These are phyloP conservation scores for Agaricus sinodeliciosus DNA, from an alignment of 768 basidiomycete genomes.

Conservation along the genomic window DNA sequence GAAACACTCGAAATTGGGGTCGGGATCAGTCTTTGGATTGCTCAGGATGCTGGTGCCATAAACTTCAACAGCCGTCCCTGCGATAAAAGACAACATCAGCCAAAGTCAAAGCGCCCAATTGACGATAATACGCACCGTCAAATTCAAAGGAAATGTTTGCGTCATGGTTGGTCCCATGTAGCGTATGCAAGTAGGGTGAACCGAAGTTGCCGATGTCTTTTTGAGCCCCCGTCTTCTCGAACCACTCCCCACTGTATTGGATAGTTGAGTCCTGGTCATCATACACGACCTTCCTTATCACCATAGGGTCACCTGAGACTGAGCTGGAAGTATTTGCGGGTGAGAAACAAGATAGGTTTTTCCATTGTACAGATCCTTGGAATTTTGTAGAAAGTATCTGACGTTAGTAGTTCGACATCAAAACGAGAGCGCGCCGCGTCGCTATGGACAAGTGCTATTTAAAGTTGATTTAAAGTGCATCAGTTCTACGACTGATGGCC, in stretches of 20 bases:
- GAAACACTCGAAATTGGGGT: constrained; percentile 13
- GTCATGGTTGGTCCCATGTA: constrained; percentile 23
- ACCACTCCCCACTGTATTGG: constrained; percentile 26
- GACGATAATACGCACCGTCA: constrained; percentile 17
- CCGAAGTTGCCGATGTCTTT: constrained; percentile 26
- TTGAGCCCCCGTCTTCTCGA: constrained; percentile 18
- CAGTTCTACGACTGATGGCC: no score
- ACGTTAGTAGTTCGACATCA: no score
- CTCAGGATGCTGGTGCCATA: constrained; percentile 11
- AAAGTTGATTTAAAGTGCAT: no score
- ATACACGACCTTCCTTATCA: constrained; percentile 17
- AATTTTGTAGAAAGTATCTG: no score
- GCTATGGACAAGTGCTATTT: no score
- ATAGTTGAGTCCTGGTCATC: constrained; percentile 28
- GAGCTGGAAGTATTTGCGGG: no score
- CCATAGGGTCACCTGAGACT: no score
- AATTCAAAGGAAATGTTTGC: constrained; percentile 24
- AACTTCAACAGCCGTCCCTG: constrained; percentile 15
- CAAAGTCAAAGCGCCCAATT: no score
- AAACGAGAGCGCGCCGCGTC: no score
- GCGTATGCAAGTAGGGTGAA: constrained; percentile 22
- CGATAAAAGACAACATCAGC: not conserved
- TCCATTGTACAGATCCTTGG: no score
- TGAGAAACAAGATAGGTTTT: no score
- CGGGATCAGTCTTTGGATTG: constrained; percentile 15